Conservation (phyloP, 1,284 basidiomycete species). For the Entoloma clypeatum region DNA sequence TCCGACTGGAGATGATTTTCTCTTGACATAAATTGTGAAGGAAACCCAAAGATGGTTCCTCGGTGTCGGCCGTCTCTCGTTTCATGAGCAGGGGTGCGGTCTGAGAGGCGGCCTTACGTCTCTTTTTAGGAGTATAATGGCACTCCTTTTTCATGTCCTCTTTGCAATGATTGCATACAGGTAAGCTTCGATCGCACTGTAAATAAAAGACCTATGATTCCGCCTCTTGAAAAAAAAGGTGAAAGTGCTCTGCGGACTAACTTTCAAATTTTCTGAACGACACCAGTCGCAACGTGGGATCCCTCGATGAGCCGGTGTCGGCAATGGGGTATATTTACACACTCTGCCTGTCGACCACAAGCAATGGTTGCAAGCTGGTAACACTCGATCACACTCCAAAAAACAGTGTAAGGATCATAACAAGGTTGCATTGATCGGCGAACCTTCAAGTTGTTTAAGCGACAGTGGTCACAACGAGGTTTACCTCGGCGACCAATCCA, state of each 20-base stretch:
- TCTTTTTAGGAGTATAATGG: slow-evolving; percentile 67
- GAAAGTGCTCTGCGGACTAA: slow-evolving; percentile 26
- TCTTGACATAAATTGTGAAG: slow-evolving; percentile 5
- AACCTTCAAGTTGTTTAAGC: slow-evolving; percentile 67
- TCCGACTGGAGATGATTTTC: slow-evolving; percentile 25
- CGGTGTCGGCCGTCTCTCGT: slow-evolving; percentile 33
- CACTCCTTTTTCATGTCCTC: slow-evolving; percentile 45
- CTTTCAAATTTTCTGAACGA: slow-evolving; percentile 62
- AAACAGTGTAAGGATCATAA: slow-evolving; percentile 9
- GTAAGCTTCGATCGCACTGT: slow-evolving; percentile 66
- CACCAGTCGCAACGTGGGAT: slow-evolving; percentile 71
- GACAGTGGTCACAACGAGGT: slow-evolving; percentile 68
- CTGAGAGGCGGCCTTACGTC: slow-evolving; percentile 52
- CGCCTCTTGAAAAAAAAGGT: not conserved
- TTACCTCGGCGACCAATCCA: slow-evolving; percentile 71
- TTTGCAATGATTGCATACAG: slow-evolving; percentile 62
- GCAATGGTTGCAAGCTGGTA: slow-evolving; percentile 70
- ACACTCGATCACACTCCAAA: slow-evolving; percentile 61
- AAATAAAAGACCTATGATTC: not conserved
- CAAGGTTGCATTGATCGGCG: slow-evolving; percentile 21
- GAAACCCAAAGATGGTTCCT: not conserved
- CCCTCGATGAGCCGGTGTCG: slow-evolving; percentile 69
- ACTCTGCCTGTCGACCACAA: slow-evolving; percentile 58
- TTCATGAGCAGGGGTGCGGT: slow-evolving; percentile 23
- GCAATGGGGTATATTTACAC: slow-evolving; percentile 68